Conservation (phyloP, 2,329 filamentous ascomycete genomes). For the Xenoacremonium recifei region DNA sequence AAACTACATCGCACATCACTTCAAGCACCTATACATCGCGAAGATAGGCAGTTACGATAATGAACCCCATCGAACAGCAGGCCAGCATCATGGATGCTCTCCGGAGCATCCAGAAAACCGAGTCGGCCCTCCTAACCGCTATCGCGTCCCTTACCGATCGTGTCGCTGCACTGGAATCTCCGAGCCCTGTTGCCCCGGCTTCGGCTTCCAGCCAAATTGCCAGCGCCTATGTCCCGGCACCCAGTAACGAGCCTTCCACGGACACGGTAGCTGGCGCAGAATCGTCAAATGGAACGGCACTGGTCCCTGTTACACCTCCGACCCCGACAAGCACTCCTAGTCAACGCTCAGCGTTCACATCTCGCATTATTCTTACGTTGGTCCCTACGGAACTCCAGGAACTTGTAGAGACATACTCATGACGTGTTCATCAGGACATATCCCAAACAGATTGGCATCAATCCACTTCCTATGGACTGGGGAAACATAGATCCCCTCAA, state of each 20-base stretch:
- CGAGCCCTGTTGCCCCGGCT: conserved; percentile 3
- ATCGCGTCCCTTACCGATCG: conserved; percentile 39
- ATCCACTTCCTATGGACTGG: conserved; percentile 87
- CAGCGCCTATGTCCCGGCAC: conserved; percentile 9
- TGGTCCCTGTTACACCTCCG: conserved; percentile 26
- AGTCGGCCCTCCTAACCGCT: conserved; percentile 39
- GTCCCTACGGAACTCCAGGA: conserved; percentile 20
- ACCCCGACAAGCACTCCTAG: conserved; percentile 25
- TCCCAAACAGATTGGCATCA: conserved; percentile 89
- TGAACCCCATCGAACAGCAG: conserved; percentile 22
- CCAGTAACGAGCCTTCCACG: conserved; percentile 9
- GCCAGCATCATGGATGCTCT: conserved; percentile 28
- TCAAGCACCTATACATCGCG: too few relatives aligned
- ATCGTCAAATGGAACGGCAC: too few relatives aligned
- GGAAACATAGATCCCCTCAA: conserved; percentile 71
- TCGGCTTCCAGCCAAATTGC: background rate
- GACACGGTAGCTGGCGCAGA: conserved; percentile 7
- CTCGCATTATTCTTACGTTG: conserved; percentile 55
- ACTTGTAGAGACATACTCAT: background rate
- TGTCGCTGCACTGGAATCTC: conserved; percentile 10
- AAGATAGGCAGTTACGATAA: conserved; percentile 12
- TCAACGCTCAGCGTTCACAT: conserved; percentile 47
- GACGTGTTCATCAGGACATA: conserved; percentile 60
- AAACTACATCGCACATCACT: too few relatives aligned
- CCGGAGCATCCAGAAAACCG: conserved; percentile 41